Percentiles rank a stretch among this genome's conserved stretches.
Conservation (phyloP, 1,284 basidiomycete species). For the Bondarzewia mesenterica region DNA sequence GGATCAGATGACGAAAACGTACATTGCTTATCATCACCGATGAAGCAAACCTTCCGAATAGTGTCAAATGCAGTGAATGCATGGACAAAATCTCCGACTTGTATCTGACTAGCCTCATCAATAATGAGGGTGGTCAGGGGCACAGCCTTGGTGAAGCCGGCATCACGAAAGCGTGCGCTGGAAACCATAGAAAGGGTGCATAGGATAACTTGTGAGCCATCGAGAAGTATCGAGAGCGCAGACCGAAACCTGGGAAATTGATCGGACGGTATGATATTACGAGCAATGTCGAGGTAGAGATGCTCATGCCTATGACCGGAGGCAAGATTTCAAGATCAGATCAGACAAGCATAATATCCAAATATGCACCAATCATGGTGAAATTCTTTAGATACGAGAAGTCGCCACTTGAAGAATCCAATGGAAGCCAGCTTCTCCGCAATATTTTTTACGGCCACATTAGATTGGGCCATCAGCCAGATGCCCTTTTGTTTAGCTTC, state of each 20-base stretch:
- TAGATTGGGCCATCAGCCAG: conserved; percentile 68
- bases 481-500: conserved; percentile 36
- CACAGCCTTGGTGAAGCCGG: conserved; percentile 19
- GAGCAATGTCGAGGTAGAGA: conserved; percentile 38
- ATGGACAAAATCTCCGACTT: conserved; percentile 14
- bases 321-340: conserved; percentile 11
- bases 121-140: conserved; percentile 35
- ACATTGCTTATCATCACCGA: conserved; percentile 43
- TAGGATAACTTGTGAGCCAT: conserved; percentile 42
- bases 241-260: conserved; percentile 1
- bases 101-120: conserved; percentile 45
- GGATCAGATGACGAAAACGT: conserved; percentile 12
- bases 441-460: conserved; percentile 64
- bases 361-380: conserved; percentile 46
- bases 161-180: conserved; percentile 17
- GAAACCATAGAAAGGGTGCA: conserved; percentile 70
- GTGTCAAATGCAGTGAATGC: background rate
- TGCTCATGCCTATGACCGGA: conserved; percentile 57
- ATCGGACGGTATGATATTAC: conserved; percentile 44
- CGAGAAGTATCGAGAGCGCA: conserved; percentile 13
- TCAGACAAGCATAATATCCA: background rate
- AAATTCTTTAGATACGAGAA: conserved; percentile 54
- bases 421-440: conserved; percentile 47
- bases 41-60: conserved; percentile 28
- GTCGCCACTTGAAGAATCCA: conserved; percentile 38